phyloP scores from a whole-genome alignment of 805 yeast genomes.

The Ogataea parapolymorpha region DNA sequence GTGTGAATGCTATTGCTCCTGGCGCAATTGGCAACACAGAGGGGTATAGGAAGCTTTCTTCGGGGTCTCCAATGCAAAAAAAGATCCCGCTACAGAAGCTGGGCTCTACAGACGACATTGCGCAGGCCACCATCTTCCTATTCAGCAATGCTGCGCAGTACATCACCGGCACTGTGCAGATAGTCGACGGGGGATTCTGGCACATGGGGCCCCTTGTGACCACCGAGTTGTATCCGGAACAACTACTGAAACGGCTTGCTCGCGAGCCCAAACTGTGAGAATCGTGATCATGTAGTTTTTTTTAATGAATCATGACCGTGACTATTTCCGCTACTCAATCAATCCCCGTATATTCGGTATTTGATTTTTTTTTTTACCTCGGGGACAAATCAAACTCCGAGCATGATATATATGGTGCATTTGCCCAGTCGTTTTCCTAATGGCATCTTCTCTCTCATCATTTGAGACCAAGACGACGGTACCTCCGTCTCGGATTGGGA shows the following conservation, averaged over 20 bases:
- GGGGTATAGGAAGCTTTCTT: conserved; percentile 67
- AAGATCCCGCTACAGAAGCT: conserved; percentile 64
- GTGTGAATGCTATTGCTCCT: conserved; percentile 85
- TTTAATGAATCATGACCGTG: background rate
- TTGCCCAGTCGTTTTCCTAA: background rate
- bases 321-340: background rate
- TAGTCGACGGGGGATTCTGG: conserved; percentile 93
- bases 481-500: background rate
- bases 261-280: conserved; percentile 25
- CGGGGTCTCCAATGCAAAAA: conserved; percentile 38
- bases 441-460: background rate
- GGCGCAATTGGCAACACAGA: conserved; percentile 88
- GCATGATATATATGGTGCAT: background rate
- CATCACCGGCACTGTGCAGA: conserved; percentile 71
- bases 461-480: background rate
- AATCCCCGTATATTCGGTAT: conserved; percentile 4
- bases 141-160: conserved; percentile 80
- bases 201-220: conserved; percentile 55
- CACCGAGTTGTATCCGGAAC: conserved; percentile 40
- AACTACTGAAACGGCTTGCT: conserved; percentile 30
- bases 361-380: background rate
- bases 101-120: conserved; percentile 76
- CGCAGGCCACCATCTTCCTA: conserved; percentile 79
- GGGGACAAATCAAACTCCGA: conserved; percentile 1
- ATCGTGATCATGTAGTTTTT: background rate